Conservation (phyloP, 108 stramenopile species). For the Chaetoceros tenuissimus region DNA sequence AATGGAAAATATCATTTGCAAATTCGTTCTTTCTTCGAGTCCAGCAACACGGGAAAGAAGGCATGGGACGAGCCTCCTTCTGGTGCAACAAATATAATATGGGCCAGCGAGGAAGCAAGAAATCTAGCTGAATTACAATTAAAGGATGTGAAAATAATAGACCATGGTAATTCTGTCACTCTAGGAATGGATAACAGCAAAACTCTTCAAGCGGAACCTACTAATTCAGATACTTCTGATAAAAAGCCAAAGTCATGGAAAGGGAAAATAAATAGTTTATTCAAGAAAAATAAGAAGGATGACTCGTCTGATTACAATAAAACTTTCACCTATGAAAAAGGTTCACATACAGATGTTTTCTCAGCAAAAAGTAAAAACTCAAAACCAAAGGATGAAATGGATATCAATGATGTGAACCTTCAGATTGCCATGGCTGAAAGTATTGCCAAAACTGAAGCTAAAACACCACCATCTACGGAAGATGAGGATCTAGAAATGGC, state of each 20-base stretch:
- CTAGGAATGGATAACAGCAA: too few species aligned
- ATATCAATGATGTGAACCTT: background rate
- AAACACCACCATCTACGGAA: background rate
- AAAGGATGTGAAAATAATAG: background rate
- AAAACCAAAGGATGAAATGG: background rate
- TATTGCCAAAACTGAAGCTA: background rate
- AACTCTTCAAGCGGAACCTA: too few species aligned
- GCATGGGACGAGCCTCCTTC: conserved; percentile 6
- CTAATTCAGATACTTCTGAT: too few species aligned
- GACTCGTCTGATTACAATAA: too few species aligned
- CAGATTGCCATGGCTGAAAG: background rate
- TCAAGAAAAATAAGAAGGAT: too few species aligned
- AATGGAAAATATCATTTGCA: background rate
- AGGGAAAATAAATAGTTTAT: too few species aligned
- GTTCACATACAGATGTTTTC: background rate
- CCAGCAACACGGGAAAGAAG: background rate
- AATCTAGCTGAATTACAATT: background rate
- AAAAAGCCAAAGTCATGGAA: too few species aligned
- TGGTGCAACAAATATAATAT: background rate
- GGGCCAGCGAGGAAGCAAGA: background rate
- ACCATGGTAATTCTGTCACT: too few species aligned
- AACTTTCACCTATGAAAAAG: background rate
- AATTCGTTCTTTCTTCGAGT: conserved; percentile 1
- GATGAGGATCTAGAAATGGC: background rate
- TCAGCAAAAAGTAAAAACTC: background rate